phyloP scores from a whole-genome alignment of 805 yeast genomes.

The Candida wancherniae region DNA sequence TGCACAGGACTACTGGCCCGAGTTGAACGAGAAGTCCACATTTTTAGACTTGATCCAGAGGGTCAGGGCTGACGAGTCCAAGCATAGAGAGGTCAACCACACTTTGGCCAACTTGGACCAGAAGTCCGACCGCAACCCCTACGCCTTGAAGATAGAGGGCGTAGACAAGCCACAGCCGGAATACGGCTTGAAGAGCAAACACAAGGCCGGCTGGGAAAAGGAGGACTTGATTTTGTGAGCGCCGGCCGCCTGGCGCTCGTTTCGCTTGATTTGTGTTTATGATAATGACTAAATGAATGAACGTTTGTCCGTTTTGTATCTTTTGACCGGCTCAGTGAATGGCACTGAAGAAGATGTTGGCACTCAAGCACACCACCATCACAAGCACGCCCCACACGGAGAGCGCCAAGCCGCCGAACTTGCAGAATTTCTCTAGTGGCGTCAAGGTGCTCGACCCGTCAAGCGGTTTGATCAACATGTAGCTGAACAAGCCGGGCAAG shows the following conservation, averaged over 20 bases:
- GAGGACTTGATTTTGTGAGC: slow-evolving; percentile 28
- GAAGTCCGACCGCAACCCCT: slow-evolving; percentile 60
- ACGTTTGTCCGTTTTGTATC: neutral
- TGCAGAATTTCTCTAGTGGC: slow-evolving; percentile 30
- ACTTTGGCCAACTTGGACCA: slow-evolving; percentile 63
- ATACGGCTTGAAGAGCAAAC: slow-evolving; percentile 28
- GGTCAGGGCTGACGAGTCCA: slow-evolving; percentile 73
- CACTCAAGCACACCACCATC: slow-evolving; percentile 61
- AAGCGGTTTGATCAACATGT: slow-evolving; percentile 54
- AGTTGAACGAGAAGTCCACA: slow-evolving; percentile 44
- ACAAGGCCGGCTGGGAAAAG: slow-evolving; percentile 39
- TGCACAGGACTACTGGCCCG: slow-evolving; percentile 61
- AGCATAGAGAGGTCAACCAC: slow-evolving; percentile 76
- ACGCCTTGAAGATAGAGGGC: slow-evolving; percentile 43
- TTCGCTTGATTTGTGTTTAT: neutral
- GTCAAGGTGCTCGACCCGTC: slow-evolving; percentile 24
- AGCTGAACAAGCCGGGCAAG: slow-evolving; percentile 84
- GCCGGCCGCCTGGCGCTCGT: too few species aligned
- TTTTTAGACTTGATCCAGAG: slow-evolving; percentile 57
- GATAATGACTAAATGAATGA: neutral
- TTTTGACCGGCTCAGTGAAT: slow-evolving; percentile 21
- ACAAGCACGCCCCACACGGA: slow-evolving; percentile 66
- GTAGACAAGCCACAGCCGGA: slow-evolving; percentile 33
- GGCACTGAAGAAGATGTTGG: slow-evolving; percentile 42
- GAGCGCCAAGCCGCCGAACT: slow-evolving; percentile 50